phyloP scores from a whole-genome alignment of 2,329 filamentous ascomycete genomes.

The Epichloe scottii region DNA sequence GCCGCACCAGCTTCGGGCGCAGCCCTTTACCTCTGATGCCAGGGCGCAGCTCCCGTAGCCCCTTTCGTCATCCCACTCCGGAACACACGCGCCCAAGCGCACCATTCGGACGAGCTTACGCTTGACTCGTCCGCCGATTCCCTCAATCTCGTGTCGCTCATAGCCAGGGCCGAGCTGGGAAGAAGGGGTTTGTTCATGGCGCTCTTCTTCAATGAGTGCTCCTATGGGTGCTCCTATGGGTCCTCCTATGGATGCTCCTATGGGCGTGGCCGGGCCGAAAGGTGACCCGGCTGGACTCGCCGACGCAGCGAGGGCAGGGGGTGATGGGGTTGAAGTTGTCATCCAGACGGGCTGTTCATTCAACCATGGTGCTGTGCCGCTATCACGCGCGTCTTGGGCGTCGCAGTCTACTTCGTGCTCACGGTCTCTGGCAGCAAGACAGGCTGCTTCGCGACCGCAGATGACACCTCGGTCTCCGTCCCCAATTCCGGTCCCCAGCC shows the following conservation, averaged over 20 bases:
- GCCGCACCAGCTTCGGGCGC: conserved; percentile 72
- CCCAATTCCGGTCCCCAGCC: conserved; percentile 74
- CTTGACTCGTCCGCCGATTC: conserved; percentile 79
- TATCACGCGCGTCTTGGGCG: conserved; percentile 55
- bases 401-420: conserved; percentile 81
- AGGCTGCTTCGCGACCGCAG: conserved; percentile 67
- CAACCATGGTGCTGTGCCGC: conserved; percentile 12
- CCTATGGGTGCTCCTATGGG: conserved; percentile 15
- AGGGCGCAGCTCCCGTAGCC: conserved; percentile 49
- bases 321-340: conserved; percentile 11
- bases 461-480: conserved; percentile 81
- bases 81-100: conserved; percentile 69
- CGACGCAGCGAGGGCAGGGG: conserved; percentile 6
- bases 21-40: conserved; percentile 54
- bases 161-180: conserved; percentile 58
- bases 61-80: conserved; percentile 72
- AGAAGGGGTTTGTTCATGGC: conserved; percentile 30
- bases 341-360: conserved; percentile 11
- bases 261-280: conserved; percentile 10
- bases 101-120: conserved; percentile 77
- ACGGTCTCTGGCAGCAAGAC: conserved; percentile 63
- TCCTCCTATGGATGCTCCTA: conserved; percentile 15
- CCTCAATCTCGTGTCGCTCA: conserved; percentile 76
- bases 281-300: conserved; percentile 8
- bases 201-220: conserved; percentile 18